Conservation (phyloP, 768 basidiomycete genomes). For the Hydnomerulius pinastri region DNA sequence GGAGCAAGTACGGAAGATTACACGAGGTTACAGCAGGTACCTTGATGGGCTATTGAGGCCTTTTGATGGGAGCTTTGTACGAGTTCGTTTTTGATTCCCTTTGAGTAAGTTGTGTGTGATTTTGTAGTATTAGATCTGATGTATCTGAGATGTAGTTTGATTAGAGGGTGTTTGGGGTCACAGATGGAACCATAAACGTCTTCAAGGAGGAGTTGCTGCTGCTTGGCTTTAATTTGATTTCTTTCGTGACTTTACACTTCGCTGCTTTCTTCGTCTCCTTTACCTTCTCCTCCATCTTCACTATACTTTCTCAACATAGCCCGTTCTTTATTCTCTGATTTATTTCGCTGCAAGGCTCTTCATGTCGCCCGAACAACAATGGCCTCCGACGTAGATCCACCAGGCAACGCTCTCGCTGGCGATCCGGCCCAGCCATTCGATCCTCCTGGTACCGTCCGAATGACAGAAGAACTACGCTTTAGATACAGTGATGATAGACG, state of each 20-base stretch:
- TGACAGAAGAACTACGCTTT: constrained; percentile 46
- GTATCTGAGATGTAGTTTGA: constrained; percentile 14
- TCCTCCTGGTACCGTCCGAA: constrained; percentile 48
- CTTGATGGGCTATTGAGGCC: constrained; percentile 2
- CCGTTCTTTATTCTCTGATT: constrained; percentile 11
- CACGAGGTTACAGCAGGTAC: background rate
- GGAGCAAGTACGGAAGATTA: constrained; percentile 9
- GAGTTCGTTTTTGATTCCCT: too few species aligned
- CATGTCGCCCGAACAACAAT: constrained; percentile 31
- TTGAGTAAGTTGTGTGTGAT: too few species aligned
- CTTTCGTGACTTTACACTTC: constrained; percentile 3
- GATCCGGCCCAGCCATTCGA: constrained; percentile 36
- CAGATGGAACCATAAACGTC: constrained; percentile 4
- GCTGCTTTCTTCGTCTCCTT: constrained; percentile 11
- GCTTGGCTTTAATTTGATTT: too few species aligned
- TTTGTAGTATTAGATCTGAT: constrained; percentile 16
- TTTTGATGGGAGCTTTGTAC: too few species aligned
- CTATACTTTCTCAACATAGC: constrained; percentile 24
- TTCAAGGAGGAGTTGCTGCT: background rate
- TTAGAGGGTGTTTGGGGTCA: constrained; percentile 35
- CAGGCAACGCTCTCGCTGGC: constrained; percentile 36
- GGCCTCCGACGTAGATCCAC: constrained; percentile 26
- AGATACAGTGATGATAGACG: constrained; percentile 42
- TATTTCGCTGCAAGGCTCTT: constrained; percentile 11
- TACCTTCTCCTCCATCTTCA: constrained; percentile 21